Conservation (phyloP, 805 yeast genomes). For the Kodamaea laetipori region DNA sequence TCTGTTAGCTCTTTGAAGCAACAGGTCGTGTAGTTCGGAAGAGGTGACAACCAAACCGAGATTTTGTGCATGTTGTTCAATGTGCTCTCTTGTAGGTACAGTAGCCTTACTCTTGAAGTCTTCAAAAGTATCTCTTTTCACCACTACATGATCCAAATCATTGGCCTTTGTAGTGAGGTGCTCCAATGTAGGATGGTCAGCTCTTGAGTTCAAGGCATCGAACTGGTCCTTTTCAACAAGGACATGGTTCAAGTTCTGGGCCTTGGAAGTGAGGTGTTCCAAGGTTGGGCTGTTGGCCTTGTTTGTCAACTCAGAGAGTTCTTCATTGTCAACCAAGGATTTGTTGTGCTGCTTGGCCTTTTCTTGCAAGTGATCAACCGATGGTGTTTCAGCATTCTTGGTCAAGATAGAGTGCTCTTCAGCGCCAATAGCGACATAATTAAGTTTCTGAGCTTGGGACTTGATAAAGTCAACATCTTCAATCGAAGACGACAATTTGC, state of each 20-base stretch:
- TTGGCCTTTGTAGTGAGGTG: conserved; percentile 15
- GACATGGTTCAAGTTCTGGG: conserved; percentile 10
- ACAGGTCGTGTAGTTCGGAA: conserved; percentile 9
- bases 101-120: conserved; percentile 16
- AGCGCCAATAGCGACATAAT: conserved; percentile 14
- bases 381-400: conserved; percentile 19
- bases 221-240: conserved; percentile 10
- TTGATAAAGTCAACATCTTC: conserved; percentile 9
- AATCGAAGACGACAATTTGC: not conserved
- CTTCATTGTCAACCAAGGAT: conserved; percentile 16
- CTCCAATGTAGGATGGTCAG: conserved; percentile 25
- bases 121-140: conserved; percentile 14
- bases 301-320: conserved; percentile 16
- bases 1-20: conserved; percentile 15
- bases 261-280: conserved; percentile 15
- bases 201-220: conserved; percentile 13
- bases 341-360: conserved; percentile 30
- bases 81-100: conserved; percentile 27
- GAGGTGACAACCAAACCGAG: conserved; percentile 11
- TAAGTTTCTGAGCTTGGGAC: conserved; percentile 6
- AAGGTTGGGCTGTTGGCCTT: conserved; percentile 14
- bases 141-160: conserved; percentile 16
- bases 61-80: conserved; percentile 18
- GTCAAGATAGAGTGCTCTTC: conserved; percentile 16
- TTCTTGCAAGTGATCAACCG: conserved; percentile 32